Conservation (phyloP, 2,329 filamentous ascomycete genomes). For the Plenodomus lindquistii region DNA sequence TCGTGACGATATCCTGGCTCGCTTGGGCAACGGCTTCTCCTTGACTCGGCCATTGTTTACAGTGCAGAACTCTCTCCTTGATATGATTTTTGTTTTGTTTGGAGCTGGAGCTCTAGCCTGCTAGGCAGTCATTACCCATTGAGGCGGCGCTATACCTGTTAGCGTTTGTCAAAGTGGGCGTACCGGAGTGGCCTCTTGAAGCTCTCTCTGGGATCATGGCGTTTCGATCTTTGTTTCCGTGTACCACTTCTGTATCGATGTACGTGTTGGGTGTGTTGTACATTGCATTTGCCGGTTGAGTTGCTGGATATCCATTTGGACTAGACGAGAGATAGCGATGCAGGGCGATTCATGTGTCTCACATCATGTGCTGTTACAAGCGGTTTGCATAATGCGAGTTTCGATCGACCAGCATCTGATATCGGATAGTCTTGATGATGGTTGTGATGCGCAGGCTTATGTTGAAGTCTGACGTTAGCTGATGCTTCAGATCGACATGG, state of each 20-base stretch:
- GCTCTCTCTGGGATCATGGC: not conserved
- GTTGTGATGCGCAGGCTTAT: not conserved
- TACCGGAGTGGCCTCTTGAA: not conserved
- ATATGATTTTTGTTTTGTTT: not conserved
- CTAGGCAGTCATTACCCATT: not conserved
- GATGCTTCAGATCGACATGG: not conserved
- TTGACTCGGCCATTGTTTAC: not conserved
- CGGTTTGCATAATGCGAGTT: not conserved
- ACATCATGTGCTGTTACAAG: not conserved
- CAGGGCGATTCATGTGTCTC: conserved; percentile 2
- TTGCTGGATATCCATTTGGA: conserved; percentile 3
- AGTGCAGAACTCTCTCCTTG: not conserved
- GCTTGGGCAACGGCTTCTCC: not conserved
- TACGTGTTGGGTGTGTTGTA: not conserved
- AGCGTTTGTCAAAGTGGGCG: not conserved
- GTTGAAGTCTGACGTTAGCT: conserved; percentile 1
- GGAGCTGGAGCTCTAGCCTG: not conserved
- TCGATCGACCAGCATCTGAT: no score
- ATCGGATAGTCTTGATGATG: not conserved
- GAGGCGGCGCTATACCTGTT: not conserved
- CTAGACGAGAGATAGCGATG: conserved; percentile 12
- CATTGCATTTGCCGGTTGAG: conserved; percentile 2
- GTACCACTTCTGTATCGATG: not conserved
- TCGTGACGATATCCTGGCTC: not conserved
- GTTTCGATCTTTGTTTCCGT: not conserved